Evolutionary conservation across 306 rosid species (phyloP).

Genomic region (Hippophae rhamnoides): DNA sequence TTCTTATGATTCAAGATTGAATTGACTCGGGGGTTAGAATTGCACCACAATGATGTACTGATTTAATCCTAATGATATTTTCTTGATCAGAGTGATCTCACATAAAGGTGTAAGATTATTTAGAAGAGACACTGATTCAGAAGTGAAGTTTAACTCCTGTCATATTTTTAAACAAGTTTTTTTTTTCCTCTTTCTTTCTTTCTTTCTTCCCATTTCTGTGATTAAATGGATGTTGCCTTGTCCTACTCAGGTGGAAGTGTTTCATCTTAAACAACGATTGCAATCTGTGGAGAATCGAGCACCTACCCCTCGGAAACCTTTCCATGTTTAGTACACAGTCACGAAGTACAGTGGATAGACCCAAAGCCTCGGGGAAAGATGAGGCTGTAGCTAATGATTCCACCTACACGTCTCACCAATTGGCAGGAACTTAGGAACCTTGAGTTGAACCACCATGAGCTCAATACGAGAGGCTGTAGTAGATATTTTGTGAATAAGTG

Average conservation of each 20-base stretch:
- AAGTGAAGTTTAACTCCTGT: no score
- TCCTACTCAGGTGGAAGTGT: conserved; percentile 68
- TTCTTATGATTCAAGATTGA: background rate
- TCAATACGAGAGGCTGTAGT: background rate
- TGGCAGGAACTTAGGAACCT: background rate
- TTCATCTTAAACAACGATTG: conserved; percentile 90
- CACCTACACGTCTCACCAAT: background rate
- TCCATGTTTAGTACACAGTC: conserved; percentile 38
- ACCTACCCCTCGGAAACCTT: conserved; percentile 87
- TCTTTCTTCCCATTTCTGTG: background rate
- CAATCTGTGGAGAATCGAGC: conserved; percentile 87
- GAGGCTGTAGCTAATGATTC: background rate
- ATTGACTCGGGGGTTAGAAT: no score
- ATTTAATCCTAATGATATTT: no score
- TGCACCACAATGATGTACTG: no score
- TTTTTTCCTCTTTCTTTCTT: background rate
- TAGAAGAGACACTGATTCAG: no score
- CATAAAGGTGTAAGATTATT: no score
- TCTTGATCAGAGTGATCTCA: no score
- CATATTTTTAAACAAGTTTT: background rate
- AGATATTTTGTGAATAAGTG: conserved; percentile 14
- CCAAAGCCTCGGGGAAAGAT: background rate
- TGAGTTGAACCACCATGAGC: background rate
- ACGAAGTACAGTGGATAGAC: background rate
- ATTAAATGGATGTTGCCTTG: background rate